Conservation (phyloP, 495 filamentous ascomycete genomes). For the Aspergillus panamensis region DNA sequence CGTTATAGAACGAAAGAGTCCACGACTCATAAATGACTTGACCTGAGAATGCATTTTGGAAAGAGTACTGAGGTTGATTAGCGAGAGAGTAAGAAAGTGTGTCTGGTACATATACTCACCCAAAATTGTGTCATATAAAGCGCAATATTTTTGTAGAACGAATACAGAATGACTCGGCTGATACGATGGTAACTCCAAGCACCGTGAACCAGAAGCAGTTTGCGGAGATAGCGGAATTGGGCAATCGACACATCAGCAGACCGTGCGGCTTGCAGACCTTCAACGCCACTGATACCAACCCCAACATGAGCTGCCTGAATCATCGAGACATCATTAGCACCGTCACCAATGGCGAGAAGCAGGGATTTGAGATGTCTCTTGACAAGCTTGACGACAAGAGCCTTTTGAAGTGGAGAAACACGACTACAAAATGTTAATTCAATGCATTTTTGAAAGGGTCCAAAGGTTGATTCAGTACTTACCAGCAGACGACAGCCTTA, state of each 20-base stretch:
- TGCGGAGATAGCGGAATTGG: slow-evolving; percentile 94
- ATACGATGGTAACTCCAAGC: slow-evolving; percentile 98
- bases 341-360: slow-evolving; percentile 93
- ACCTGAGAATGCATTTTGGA: slow-evolving; percentile 97
- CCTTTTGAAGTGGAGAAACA: slow-evolving; percentile 98
- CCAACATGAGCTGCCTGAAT: slow-evolving; percentile 99
- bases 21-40: slow-evolving; percentile 99
- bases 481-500: slow-evolving; percentile 98
- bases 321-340: slow-evolving; percentile 99
- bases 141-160: slow-evolving; percentile 99
- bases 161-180: slow-evolving; percentile 94
- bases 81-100: slow-evolving; percentile 2
- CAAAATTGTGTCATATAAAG: slow-evolving; percentile 99
- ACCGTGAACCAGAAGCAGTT: slow-evolving; percentile 92
- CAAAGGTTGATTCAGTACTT: slow-evolving; percentile 23
- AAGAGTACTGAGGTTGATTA: slow-evolving; percentile 69
- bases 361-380: slow-evolving; percentile 93
- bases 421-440: slow-evolving; percentile 49
- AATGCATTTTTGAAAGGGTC: not conserved
- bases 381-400: slow-evolving; percentile 96
- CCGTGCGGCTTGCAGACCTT: slow-evolving; percentile 97
- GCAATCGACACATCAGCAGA: slow-evolving; percentile 95
- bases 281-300: slow-evolving; percentile 94
- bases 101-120: slow-evolving; percentile 48
- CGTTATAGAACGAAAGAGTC: slow-evolving; percentile 99